Conservation (phyloP, 2,329 filamentous ascomycete genomes). For the Penicillium vulpinum region DNA sequence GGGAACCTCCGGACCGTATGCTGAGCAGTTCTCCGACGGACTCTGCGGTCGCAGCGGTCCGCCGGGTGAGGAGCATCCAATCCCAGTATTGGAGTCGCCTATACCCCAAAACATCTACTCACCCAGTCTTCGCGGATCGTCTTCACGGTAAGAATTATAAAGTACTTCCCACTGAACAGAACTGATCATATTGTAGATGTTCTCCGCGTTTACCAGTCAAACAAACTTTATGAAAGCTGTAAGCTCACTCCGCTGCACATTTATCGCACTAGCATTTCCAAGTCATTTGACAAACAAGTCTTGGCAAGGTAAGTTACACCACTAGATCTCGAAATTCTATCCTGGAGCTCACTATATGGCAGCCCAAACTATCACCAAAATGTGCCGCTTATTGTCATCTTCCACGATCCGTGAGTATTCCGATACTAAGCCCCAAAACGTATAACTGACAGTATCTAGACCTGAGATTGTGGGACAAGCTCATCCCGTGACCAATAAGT, state of each 20-base stretch:
- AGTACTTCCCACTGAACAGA: background rate
- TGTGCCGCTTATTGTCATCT: constrained; percentile 74
- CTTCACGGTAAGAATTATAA: constrained; percentile 56
- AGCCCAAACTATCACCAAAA: constrained; percentile 65
- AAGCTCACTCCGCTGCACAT: constrained; percentile 80
- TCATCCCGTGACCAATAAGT: constrained; percentile 67
- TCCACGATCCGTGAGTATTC: constrained; percentile 78
- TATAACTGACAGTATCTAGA: constrained; percentile 43
- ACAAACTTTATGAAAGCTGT: constrained; percentile 68
- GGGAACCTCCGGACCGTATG: constrained; percentile 75
- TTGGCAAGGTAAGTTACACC: constrained; percentile 63
- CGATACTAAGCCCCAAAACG: background rate
- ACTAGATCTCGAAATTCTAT: background rate
- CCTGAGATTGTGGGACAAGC: constrained; percentile 69
- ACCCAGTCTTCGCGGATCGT: constrained; percentile 49
- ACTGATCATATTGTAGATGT: constrained; percentile 57
- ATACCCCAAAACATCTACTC: constrained; percentile 58
- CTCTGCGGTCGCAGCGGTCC: constrained; percentile 56
- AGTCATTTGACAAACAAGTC: constrained; percentile 82
- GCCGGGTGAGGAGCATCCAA: constrained; percentile 59
- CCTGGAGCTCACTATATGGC: background rate
- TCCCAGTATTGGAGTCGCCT: constrained; percentile 83
- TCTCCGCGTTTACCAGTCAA: constrained; percentile 73
- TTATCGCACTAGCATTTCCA: constrained; percentile 69
- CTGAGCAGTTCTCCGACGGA: constrained; percentile 50